Evolutionary conservation across 2,329 filamentous ascomycete species (phyloP).

Genomic region (Exophiala bonariae): DNA sequence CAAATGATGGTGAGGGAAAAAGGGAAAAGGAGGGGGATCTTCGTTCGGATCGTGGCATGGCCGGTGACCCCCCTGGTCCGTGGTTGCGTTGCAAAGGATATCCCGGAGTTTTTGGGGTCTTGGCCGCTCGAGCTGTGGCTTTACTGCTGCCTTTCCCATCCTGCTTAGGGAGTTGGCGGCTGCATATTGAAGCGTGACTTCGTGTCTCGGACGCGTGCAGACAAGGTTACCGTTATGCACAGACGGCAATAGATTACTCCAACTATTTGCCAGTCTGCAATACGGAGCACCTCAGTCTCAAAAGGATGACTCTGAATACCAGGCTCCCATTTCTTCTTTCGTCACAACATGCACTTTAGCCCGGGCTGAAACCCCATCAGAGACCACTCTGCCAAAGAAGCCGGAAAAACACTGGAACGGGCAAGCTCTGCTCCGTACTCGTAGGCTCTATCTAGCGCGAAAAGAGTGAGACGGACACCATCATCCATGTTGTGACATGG

Average conservation of each 20-base stretch:
- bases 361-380: too few species aligned
- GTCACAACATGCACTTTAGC: too few species aligned
- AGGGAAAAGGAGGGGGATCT: too few species aligned
- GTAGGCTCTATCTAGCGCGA: slow-evolving; percentile 18
- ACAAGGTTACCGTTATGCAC: slow-evolving; percentile 7
- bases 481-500: slow-evolving; percentile 27
- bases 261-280: not conserved
- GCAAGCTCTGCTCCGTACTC: not conserved
- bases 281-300: not conserved
- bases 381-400: not conserved
- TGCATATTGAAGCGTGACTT: slow-evolving; percentile 18
- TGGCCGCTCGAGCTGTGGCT: slow-evolving; percentile 3
- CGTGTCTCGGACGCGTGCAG: slow-evolving; percentile 24
- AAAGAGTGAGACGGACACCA: slow-evolving; percentile 22
- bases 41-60: too few species aligned
- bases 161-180: slow-evolving; percentile 2
- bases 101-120: too few species aligned
- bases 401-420: slow-evolving; percentile 5
- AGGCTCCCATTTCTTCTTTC: not conserved
- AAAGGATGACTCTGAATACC: not conserved
- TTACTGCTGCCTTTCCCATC: not conserved
- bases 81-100: too few species aligned
- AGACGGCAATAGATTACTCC: not conserved
- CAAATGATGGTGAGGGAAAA: too few species aligned
- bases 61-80: too few species aligned